Evolutionary conservation across 257 asterid genomes (phyloP), one percentile per base, ranked within the genome.

Genomic region (Solanum acaule): DNA sequence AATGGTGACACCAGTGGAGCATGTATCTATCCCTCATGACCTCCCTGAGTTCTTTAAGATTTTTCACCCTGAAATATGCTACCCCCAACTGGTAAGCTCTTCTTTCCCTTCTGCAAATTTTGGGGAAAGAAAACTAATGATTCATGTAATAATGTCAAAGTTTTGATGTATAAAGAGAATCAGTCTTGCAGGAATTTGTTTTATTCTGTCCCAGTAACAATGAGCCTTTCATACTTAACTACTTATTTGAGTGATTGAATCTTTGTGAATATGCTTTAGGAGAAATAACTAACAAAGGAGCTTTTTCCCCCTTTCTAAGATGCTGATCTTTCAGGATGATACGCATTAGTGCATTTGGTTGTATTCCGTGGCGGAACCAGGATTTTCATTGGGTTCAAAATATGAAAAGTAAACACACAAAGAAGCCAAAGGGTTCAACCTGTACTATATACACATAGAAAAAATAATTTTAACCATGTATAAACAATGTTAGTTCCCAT

Each of bases 11-110:
- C n/a, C 84, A 78, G 56, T 42, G 34, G 31, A 83, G 46, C 16
- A 52, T 33, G 33, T 31, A 22, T 13, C 33, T 52, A 33, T 83
- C 10, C 67, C 87, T 25, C 42, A 38, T 38, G 18, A 85, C 6
- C 77, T 68, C 63, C 87, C 81, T 29, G 87, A 85, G 81, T 85
- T 85, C 65, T 85, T 85, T 23, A 85, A 85, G 81, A 85, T 85
- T 44, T 63, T 38, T 85, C 61, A 23, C 75, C 87, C 87, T 65
- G 40, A 34, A 33, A n/a, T 85, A 67, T 85, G 87, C 87, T 35
- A 38, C 27, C 29, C 34, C 25, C 35, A 85, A 63, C 77, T 67
- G 81, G 87, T 85, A 85, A 20, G 38, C 49, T 73, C 49, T 73
- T 73, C 82, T 35, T 73, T 9, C 29, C 10, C 46, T 73, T 34